phyloP scores from a whole-genome alignment of 75 land plant species.

The Pinus albicaulis region DNA sequence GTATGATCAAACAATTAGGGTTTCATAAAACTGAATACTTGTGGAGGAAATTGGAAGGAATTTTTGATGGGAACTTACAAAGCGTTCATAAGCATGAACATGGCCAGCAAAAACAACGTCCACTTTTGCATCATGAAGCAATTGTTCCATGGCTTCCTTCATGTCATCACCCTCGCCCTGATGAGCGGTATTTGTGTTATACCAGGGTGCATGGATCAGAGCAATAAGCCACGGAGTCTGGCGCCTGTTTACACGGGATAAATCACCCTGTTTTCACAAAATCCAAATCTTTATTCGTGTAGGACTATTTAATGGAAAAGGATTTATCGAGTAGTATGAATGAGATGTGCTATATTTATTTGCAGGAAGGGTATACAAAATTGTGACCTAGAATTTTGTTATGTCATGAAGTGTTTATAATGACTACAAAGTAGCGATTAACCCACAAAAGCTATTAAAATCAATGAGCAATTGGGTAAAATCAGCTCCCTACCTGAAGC shows the following conservation, averaged over 20 bases:
- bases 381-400: too few species aligned
- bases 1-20: too few species aligned
- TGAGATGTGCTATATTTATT: too few species aligned
- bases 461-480: too few species aligned
- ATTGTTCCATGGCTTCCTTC: constrained; percentile 42
- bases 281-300: too few species aligned
- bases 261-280: constrained; percentile 54
- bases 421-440: too few species aligned
- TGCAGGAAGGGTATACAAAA: too few species aligned
- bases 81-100: constrained; percentile 57
- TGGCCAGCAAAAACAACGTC: constrained; percentile 52
- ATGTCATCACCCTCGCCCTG: constrained; percentile 38
- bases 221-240: constrained; percentile 91
- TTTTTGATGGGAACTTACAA: constrained; percentile 32
- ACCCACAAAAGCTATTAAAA: too few species aligned
- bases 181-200: constrained; percentile 17
- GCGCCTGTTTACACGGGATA: constrained; percentile 65
- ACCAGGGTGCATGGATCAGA: constrained; percentile 69
- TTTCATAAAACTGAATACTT: not conserved
- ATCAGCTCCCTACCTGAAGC: constrained; percentile 28
- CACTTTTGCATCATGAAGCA: constrained; percentile 54
- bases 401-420: too few species aligned
- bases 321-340: too few species aligned
- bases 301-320: too few species aligned
- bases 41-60: too few species aligned